phyloP scores from a whole-genome alignment of 2,329 filamentous ascomycete genomes.

The Fusarium circinatum region DNA sequence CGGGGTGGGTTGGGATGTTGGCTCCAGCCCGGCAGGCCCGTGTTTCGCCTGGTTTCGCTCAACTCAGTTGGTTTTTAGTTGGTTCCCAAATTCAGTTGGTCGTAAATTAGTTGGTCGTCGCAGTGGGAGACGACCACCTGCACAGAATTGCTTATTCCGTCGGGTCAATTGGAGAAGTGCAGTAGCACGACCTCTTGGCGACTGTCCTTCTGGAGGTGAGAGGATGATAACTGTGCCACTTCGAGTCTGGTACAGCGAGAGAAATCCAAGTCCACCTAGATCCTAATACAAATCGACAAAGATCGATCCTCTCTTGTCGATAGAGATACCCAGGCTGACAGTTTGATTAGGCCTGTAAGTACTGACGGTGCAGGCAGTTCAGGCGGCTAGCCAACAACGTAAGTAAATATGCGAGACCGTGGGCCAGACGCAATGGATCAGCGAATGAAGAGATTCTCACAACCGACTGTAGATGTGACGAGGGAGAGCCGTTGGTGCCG shows the following conservation, averaged over 20 bases:
- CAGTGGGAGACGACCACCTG: background rate
- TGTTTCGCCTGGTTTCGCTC: constrained; percentile 41
- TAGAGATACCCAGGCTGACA: background rate
- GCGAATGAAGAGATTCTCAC: constrained; percentile 45
- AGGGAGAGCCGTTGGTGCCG: constrained; percentile 35
- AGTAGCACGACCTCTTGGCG: constrained; percentile 1
- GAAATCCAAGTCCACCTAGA: background rate
- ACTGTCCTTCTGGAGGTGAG: background rate
- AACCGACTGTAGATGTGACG: constrained; percentile 44
- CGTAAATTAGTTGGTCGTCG: constrained; percentile 10
- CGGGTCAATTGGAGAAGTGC: constrained; percentile 2
- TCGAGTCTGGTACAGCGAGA: constrained; percentile 5
- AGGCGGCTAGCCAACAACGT: constrained; percentile 42
- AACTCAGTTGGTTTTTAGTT: constrained; percentile 33
- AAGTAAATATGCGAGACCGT: constrained; percentile 42
- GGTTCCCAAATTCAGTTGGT: constrained; percentile 24
- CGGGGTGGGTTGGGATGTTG: constrained; percentile 29
- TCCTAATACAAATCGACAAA: constrained; percentile 7
- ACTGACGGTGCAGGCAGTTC: constrained; percentile 29
- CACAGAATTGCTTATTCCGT: constrained; percentile 29
- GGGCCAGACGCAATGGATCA: constrained; percentile 39
- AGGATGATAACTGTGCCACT: constrained; percentile 6
- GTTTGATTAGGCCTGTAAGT: constrained; percentile 27
- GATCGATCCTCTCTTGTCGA: constrained; percentile 10
- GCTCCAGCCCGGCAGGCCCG: constrained; percentile 40